Conservation (phyloP, 805 yeast species). For the Candida manassasensis region DNA sequence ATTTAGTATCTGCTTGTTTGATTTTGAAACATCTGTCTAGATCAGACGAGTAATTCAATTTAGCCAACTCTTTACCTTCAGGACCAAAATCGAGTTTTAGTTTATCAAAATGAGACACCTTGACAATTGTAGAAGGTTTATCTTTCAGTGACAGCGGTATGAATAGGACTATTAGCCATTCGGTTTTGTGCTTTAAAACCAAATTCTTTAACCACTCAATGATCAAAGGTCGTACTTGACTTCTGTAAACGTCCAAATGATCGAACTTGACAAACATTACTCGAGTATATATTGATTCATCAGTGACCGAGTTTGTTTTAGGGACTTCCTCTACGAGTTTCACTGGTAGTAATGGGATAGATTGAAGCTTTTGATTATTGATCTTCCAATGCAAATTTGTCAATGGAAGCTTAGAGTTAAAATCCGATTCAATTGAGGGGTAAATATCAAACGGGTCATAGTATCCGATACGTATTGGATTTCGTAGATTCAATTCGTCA, state of each 20-base stretch:
- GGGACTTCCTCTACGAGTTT: constrained; percentile 57
- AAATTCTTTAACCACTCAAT: constrained; percentile 67
- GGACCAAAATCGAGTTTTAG: constrained; percentile 47
- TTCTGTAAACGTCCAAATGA: constrained; percentile 67
- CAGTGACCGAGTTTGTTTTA: constrained; percentile 12
- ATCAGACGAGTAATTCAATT: constrained; percentile 11
- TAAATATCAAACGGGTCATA: constrained; percentile 72
- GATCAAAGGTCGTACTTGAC: constrained; percentile 76
- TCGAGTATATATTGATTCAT: constrained; percentile 49
- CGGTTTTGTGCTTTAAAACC: constrained; percentile 32
- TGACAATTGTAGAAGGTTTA: constrained; percentile 33
- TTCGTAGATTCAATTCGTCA: constrained; percentile 5
- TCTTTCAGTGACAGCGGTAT: constrained; percentile 37
- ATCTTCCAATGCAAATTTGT: constrained; percentile 68
- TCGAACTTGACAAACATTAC: constrained; percentile 66
- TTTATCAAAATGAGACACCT: constrained; percentile 50
- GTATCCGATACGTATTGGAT: constrained; percentile 45
- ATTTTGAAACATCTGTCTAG: constrained; percentile 38
- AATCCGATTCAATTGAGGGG: constrained; percentile 38
- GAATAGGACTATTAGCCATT: constrained; percentile 58
- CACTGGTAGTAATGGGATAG: constrained; percentile 57
- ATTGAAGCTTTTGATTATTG: constrained; percentile 46
- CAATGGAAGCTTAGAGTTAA: constrained; percentile 48
- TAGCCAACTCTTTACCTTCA: constrained; percentile 31
- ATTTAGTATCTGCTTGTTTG: constrained; percentile 25